A percentile compares a stretch with the other conserved stretches of the same genome.
Conservation (phyloP, 768 basidiomycete species). For the Termitomyces sp. region DNA sequence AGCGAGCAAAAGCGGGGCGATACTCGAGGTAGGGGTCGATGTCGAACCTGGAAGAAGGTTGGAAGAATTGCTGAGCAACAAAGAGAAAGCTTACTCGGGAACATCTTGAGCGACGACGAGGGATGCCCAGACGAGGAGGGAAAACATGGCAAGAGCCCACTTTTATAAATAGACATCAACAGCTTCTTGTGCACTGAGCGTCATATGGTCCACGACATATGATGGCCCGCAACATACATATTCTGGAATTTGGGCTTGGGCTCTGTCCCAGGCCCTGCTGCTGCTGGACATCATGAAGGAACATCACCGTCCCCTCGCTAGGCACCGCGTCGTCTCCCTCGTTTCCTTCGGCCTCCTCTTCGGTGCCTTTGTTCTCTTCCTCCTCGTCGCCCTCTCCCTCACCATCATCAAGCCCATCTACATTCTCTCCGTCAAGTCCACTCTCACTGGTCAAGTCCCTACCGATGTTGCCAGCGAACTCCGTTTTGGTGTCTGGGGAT, state of each 20-base stretch:
- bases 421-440: constrained; percentile 47
- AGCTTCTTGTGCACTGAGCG: not conserved
- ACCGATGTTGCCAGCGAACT: constrained; percentile 58
- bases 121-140: not conserved
- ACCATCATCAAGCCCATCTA: constrained; percentile 73
- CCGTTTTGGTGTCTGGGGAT: constrained; percentile 81
- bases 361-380: constrained; percentile 64
- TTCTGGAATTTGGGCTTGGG: not conserved
- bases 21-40: constrained; percentile 74
- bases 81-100: constrained; percentile 10
- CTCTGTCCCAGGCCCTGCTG: not conserved
- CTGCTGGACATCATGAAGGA: constrained; percentile 17
- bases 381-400: constrained; percentile 72
- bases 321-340: constrained; percentile 45
- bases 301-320: constrained; percentile 37
- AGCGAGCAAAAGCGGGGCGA: constrained; percentile 80
- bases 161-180: constrained; percentile 6
- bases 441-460: constrained; percentile 24
- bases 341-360: constrained; percentile 49
- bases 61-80: not conserved
- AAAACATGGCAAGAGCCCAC: not conserved
- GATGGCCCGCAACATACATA: not conserved
- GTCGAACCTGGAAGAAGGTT: constrained; percentile 17
- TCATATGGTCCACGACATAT: too few relatives aligned
- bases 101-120: constrained; percentile 6